Evolutionary conservation across 2,329 filamentous ascomycete species (phyloP).

Genomic region (Blumeriella jaapii): DNA sequence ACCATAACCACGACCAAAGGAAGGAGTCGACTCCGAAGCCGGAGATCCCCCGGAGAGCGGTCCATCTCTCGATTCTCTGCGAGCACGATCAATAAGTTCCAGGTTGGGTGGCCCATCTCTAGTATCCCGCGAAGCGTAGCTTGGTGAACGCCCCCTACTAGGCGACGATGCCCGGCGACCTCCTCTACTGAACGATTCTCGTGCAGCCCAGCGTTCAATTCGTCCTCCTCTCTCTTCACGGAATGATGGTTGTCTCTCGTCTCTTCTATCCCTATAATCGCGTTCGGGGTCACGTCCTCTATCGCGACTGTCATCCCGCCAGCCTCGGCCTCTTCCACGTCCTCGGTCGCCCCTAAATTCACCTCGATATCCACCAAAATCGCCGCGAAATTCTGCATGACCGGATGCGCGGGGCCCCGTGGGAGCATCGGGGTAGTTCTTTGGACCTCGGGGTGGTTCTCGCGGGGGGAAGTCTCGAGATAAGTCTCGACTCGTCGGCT

Average conservation of each 20-base stretch:
- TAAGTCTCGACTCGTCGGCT: constrained; percentile 29
- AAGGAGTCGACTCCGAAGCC: constrained; percentile 48
- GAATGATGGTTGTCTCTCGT: constrained; percentile 36
- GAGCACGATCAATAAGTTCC: constrained; percentile 54
- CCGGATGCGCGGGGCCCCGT: constrained; percentile 56
- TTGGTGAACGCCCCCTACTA: constrained; percentile 52
- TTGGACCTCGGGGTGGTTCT: constrained; percentile 72
- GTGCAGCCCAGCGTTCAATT: constrained; percentile 15
- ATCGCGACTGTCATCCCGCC: constrained; percentile 51
- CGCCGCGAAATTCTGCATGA: constrained; percentile 52
- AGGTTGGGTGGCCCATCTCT: constrained; percentile 47
- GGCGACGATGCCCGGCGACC: constrained; percentile 53
- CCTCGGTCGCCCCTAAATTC: constrained; percentile 41
- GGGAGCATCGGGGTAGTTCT: constrained; percentile 55
- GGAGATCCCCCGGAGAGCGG: constrained; percentile 61
- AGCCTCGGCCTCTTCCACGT: constrained; percentile 30
- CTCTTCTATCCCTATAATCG: constrained; percentile 45
- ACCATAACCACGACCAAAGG: constrained; percentile 32
- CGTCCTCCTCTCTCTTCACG: constrained; percentile 39
- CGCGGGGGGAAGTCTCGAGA: constrained; percentile 35
- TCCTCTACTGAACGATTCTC: constrained; percentile 34
- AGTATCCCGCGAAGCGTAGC: constrained; percentile 41
- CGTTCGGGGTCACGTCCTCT: constrained; percentile 34
- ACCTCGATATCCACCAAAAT: constrained; percentile 39
- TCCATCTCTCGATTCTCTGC: constrained; percentile 60